Conservation (phyloP, 164 flowering plant genomes). For the Euptelea pleiosperma region DNA sequence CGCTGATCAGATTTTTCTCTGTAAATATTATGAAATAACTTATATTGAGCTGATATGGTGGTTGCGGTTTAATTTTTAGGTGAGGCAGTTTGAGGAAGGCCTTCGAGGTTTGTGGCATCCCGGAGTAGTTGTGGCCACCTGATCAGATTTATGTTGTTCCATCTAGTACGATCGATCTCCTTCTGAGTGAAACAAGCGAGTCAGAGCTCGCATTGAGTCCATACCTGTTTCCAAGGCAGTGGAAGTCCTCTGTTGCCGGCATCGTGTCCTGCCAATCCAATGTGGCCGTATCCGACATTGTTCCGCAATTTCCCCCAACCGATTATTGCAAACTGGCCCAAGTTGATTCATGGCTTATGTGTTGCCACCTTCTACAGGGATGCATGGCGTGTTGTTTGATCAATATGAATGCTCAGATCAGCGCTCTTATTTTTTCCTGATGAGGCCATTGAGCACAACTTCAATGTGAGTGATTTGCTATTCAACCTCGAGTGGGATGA, state of each 20-base stretch:
- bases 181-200: constrained; percentile 18
- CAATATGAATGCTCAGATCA: constrained; percentile 9
- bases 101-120: constrained; percentile 32
- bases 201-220: constrained; percentile 28
- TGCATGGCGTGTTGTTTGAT: constrained; percentile 34
- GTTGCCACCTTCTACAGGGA: constrained; percentile 30
- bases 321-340: background rate
- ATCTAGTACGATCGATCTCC: constrained; percentile 28
- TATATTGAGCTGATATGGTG: constrained; percentile 1
- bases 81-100: constrained; percentile 36
- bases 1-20: too few relatives aligned
- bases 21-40: too few relatives aligned
- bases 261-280: constrained; percentile 17
- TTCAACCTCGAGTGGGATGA: constrained; percentile 31
- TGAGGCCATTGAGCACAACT: constrained; percentile 26
- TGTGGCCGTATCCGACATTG: constrained; percentile 30
- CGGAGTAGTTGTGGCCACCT: constrained; percentile 28
- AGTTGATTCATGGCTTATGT: constrained; percentile 26
- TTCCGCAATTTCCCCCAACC: constrained; percentile 10
- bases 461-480: constrained; percentile 22
- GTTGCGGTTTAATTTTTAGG: too few relatives aligned
- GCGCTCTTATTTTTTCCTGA: constrained; percentile 30
- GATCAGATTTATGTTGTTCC: constrained; percentile 20
- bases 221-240: constrained; percentile 30
- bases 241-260: constrained; percentile 25